Conservation (phyloP, 768 basidiomycete genomes). For the Leccinum boreale region DNA sequence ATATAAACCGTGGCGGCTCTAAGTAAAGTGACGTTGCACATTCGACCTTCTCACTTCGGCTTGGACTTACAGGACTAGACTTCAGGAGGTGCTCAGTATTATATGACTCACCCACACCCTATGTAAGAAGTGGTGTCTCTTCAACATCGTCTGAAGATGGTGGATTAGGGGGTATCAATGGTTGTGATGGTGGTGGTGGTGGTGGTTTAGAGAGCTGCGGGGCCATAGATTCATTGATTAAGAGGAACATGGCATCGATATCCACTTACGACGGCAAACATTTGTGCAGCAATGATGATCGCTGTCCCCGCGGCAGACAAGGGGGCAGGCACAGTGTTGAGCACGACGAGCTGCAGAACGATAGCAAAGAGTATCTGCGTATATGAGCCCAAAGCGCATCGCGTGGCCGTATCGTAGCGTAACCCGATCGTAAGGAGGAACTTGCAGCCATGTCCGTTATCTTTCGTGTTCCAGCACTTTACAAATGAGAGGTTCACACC, state of each 20-base stretch:
- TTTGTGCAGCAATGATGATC: conserved; percentile 49
- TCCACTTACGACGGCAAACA: conserved; percentile 2
- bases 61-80: neutral
- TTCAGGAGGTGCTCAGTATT: neutral
- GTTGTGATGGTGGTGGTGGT: neutral
- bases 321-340: conserved; percentile 54
- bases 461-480: too few relatives aligned
- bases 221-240: neutral
- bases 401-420: conserved; percentile 60
- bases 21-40: neutral
- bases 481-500: conserved; percentile 4
- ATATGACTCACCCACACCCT: neutral
- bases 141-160: neutral
- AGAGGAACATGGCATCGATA: neutral
- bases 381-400: conserved; percentile 63
- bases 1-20: neutral
- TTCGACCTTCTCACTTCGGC: neutral
- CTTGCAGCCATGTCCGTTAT: conserved; percentile 23
- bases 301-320: conserved; percentile 60
- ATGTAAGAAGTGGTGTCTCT: neutral
- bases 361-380: conserved; percentile 65
- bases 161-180: neutral
- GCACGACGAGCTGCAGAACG: conserved; percentile 61
- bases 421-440: conserved; percentile 56
- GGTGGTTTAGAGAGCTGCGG: conserved; percentile 4